Evolutionary conservation across 108 stramenopile species (phyloP).

Genomic region (Cyclotella atomus): DNA sequence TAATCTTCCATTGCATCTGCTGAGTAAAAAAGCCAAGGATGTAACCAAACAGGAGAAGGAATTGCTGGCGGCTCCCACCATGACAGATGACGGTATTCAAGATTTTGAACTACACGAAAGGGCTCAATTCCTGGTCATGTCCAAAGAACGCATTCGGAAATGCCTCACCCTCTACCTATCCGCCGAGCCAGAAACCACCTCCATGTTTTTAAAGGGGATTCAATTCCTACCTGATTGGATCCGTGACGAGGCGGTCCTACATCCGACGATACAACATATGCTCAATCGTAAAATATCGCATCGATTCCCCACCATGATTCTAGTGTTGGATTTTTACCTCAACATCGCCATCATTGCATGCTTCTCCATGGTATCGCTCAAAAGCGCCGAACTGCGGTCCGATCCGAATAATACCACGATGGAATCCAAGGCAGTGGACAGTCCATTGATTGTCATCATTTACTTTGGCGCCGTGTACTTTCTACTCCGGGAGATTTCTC

Average conservation of each 20-base stretch:
- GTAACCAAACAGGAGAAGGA: constrained; percentile 3
- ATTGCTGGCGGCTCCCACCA: neutral
- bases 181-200: constrained; percentile 57
- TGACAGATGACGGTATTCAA: constrained; percentile 3
- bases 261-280: constrained; percentile 74
- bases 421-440: neutral
- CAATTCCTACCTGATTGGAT: constrained; percentile 81
- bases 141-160: constrained; percentile 21
- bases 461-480: constrained; percentile 74
- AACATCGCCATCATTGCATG: constrained; percentile 60
- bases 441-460: constrained; percentile 24
- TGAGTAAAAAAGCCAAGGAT: constrained; percentile 30
- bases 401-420: constrained; percentile 3
- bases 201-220: constrained; percentile 71
- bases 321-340: constrained; percentile 76
- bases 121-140: neutral
- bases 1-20: constrained; percentile 65
- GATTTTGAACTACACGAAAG: neutral
- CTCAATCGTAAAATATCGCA: constrained; percentile 72
- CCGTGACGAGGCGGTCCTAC: constrained; percentile 77
- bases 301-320: constrained; percentile 80
- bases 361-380: constrained; percentile 53
- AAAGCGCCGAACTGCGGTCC: constrained; percentile 11
- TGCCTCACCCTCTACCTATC: constrained; percentile 71
- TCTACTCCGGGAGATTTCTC: constrained; percentile 63